Base-by-base conservation (phyloP, 1,284 basidiomycete genomes). In the Phaffia rhodozyma region DNA sequence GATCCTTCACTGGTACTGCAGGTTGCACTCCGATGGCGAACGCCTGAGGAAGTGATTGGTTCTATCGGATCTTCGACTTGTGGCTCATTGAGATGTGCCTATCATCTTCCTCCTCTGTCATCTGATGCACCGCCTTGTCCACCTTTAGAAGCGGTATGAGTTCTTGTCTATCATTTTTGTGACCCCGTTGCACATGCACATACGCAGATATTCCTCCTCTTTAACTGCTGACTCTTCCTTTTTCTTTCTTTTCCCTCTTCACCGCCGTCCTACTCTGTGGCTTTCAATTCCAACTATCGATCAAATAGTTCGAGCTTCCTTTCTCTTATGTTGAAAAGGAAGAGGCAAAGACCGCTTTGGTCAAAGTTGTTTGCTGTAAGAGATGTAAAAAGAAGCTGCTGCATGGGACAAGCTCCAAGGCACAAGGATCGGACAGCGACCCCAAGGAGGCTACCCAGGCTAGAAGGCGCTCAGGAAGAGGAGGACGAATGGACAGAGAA, bases 1-100 rank as follows among this genome's bases (percentile, higher is more conserved):
- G n/a, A 18, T 50, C 30, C 30, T 25, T 49, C 16, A 49, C 25
- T 5, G 32, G 32, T 50, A 23, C 13, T 55, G 54, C 67, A 91
- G 84, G 86, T 96, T 72, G 84, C 91, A 0, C 78, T 96, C 5
- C 84, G 92, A 5, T 97, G 92, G 91, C 81, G 91, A 43, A 91
- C 90, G 0, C 91, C 93, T 70, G 77, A 80, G 3, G 92, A 97
- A 75, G 91, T 96, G 11, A 77, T 96, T 2, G 82, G 83, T 1
- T 87, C 87, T 16, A 81, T 84, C 3, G 91, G 91, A 0, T 88
- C 93, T 73, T 82, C 82, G 5, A 89, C 89, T 0, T 97, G 91
- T 71, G 91, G 83, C 1, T 91, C 91, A 66, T 83, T 89, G 21
- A 86, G 91, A 16, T 97, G 91, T 71, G 75, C 79, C 58, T 79